Evolutionary conservation across 2,329 filamentous ascomycete species (phyloP).

Genomic region (Lizonia empirigonia): DNA sequence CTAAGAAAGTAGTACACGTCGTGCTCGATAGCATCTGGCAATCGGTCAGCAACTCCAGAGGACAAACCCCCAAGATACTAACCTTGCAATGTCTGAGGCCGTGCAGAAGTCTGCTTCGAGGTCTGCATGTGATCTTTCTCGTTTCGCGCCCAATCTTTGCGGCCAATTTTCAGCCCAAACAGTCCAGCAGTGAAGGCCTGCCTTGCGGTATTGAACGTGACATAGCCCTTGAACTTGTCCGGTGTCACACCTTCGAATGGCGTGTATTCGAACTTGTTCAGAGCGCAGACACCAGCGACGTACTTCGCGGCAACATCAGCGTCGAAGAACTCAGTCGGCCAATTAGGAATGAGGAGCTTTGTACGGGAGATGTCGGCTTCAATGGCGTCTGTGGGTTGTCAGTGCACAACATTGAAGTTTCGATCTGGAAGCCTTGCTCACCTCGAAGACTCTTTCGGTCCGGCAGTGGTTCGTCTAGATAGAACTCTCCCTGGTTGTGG

Average conservation of each 20-base stretch:
- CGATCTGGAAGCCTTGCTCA: background rate
- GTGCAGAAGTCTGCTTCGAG: background rate
- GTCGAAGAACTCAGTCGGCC: background rate
- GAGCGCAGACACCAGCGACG: background rate
- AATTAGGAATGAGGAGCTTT: background rate
- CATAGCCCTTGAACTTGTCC: constrained; percentile 6
- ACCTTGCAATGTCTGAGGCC: background rate
- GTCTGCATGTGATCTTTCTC: background rate
- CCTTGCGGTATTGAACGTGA: constrained; percentile 2
- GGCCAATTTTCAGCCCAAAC: background rate
- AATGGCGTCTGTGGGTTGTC: background rate
- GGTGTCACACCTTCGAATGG: background rate
- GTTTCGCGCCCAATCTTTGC: background rate
- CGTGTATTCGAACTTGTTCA: background rate
- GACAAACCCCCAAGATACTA: background rate
- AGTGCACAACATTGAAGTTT: background rate
- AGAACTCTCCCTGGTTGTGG: constrained; percentile 16
- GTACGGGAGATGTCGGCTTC: constrained; percentile 1
- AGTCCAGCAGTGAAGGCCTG: background rate
- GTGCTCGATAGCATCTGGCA: background rate
- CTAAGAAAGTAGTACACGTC: background rate
- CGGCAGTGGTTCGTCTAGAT: constrained; percentile 1
- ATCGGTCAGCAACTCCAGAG: background rate
- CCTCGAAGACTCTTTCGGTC: constrained; percentile 4
- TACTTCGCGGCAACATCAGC: constrained; percentile 1